These are phyloP conservation scores for Lactifluus volemus DNA, from an alignment of 768 basidiomycete genomes.

Conservation along the genomic window DNA sequence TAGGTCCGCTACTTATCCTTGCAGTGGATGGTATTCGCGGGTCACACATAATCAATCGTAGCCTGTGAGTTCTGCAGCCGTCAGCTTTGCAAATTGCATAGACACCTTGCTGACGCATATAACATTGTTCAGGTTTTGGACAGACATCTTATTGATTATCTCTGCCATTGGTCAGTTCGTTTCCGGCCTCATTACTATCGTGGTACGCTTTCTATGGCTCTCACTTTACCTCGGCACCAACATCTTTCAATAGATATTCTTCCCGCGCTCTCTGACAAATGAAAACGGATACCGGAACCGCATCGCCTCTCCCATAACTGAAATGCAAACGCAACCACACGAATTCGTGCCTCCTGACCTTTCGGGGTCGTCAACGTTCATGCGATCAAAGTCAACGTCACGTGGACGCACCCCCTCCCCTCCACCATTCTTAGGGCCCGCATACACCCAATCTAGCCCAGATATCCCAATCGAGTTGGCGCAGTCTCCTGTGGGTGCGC, in stretches of 20 bases:
- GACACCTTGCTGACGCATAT: background rate
- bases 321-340: constrained; percentile 15
- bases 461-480: background rate
- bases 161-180: constrained; percentile 69
- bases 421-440: background rate
- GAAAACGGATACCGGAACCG: constrained; percentile 56
- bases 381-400: background rate
- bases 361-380: background rate
- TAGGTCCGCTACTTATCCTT: constrained; percentile 56
- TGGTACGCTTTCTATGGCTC: constrained; percentile 39
- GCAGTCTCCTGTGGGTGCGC: background rate
- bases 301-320: constrained; percentile 17
- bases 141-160: constrained; percentile 64
- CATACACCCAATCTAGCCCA: background rate
- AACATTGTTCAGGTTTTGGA: constrained; percentile 1
- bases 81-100: background rate
- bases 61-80: constrained; percentile 40
- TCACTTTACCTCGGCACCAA: background rate
- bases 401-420: background rate
- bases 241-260: constrained; percentile 48
- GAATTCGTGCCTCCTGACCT: background rate
- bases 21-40: constrained; percentile 55
- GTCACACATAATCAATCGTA: constrained; percentile 39
- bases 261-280: constrained; percentile 61
- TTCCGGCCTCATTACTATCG: constrained; percentile 71